These are phyloP conservation scores for Ceratobasidium sp. DNA, from an alignment of 1,284 basidiomycete species.

Conservation along the genomic window DNA sequence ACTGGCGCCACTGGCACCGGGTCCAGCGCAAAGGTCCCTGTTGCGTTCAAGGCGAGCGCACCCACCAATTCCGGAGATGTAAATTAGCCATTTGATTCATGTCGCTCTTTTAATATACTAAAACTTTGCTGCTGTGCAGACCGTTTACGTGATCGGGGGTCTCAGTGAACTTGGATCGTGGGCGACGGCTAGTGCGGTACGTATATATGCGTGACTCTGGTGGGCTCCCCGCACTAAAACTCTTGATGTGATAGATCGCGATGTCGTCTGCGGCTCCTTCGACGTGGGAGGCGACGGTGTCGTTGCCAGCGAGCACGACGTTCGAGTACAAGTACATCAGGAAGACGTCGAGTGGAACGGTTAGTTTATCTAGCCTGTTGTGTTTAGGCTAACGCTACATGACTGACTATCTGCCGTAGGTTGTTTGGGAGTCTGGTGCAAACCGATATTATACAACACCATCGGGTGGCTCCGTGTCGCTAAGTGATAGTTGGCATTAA, in stretches of 20 bases:
- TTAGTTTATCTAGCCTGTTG: background rate
- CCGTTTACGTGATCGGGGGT: background rate
- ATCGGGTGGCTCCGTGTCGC: background rate
- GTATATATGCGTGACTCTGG: background rate
- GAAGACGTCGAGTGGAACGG: constrained; percentile 11
- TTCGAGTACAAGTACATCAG: constrained; percentile 20
- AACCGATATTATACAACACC: constrained; percentile 7
- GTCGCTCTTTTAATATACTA: background rate
- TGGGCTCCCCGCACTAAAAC: background rate
- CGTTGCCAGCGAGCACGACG: constrained; percentile 7
- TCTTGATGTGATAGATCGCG: background rate
- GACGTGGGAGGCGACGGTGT: background rate
- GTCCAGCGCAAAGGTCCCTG: background rate
- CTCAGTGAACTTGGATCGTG: background rate
- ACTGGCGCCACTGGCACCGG: constrained; percentile 58
- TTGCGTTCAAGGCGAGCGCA: constrained; percentile 6
- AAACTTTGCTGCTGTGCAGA: constrained; percentile 1
- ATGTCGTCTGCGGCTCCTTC: background rate
- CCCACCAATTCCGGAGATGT: background rate
- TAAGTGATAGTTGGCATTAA: constrained; percentile 22
- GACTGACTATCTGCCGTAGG: background rate
- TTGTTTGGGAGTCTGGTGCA: constrained; percentile 18
- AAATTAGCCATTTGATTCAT: background rate
- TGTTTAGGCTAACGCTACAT: background rate
- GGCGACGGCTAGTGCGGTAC: background rate